Conservation (phyloP, 2,329 filamentous ascomycete genomes). For the Fusarium sp. region DNA sequence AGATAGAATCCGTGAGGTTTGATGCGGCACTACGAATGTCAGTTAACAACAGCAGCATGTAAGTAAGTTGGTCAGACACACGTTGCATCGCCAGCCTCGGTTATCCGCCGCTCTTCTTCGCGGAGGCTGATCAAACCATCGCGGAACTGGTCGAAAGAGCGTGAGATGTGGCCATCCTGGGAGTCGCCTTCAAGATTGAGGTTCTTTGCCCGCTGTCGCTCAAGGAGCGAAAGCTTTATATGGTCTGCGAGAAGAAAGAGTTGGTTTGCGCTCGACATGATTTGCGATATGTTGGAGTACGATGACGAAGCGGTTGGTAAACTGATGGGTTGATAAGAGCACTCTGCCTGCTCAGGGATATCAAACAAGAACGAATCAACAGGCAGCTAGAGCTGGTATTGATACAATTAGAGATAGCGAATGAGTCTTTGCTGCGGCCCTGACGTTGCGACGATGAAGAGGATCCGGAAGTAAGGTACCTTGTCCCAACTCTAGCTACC, state of each 20-base stretch:
- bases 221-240: slow-evolving; percentile 93
- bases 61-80: slow-evolving; percentile 52
- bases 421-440: neutral
- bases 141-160: slow-evolving; percentile 87
- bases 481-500: neutral
- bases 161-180: slow-evolving; percentile 89
- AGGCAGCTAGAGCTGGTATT: neutral
- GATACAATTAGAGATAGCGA: neutral
- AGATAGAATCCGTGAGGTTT: slow-evolving; percentile 71
- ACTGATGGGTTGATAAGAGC: neutral
- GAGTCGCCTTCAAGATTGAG: slow-evolving; percentile 82
- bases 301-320: slow-evolving; percentile 3
- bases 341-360: neutral
- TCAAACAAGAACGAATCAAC: neutral
- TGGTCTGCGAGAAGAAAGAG: slow-evolving; percentile 95
- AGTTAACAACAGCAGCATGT: neutral
- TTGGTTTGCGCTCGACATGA: slow-evolving; percentile 71
- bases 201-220: slow-evolving; percentile 86
- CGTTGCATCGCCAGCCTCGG: slow-evolving; percentile 73
- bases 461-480: slow-evolving; percentile 13
- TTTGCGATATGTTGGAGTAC: slow-evolving; percentile 6
- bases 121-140: slow-evolving; percentile 81
- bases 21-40: slow-evolving; percentile 56
- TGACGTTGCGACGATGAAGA: slow-evolving; percentile 6
- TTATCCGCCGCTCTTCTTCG: slow-evolving; percentile 71